Evolutionary conservation across 306 rosid species (phyloP), one percentile per base, ranked within the genome.

Genomic region (Quercus glauca): DNA sequence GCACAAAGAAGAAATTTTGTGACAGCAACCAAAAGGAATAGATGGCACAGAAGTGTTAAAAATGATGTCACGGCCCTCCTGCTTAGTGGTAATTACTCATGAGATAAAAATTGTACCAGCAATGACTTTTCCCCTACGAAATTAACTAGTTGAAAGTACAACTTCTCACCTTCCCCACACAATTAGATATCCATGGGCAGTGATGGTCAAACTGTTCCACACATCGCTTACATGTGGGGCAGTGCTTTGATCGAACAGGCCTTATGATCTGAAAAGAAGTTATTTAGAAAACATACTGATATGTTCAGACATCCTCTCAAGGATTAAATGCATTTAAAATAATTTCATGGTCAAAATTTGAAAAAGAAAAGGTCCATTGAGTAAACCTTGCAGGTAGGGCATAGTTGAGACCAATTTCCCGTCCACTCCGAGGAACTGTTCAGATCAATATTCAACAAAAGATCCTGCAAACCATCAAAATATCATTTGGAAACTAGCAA

Each of bases 151-250:
- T 76, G 63, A 74, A 25, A 70, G 37, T 73, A 77, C 45, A 71
- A 59, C 59, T 68, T 76, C 85, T 83, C 80, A 95, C 99, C 94
- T 90, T 95, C 76, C 99, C 99, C 81, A 92, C 99, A 79, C 99
- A 95, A 83, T 91, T 95, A 84, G 99, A 95, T 86, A 95, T 95
- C 99, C 99, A 95, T 5, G 99, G 99, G 85, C 99, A 95, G 64
- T 95, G 99, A 83, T 92, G 99, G 85, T 95, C 99, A 76, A 95
- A 95, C 89, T 95, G 99, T 73, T 92, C 98, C 75, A 95, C 96
- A 51, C 99, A 95, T 75, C 93, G 88, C 53, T 92, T 92, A 86
- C 99, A 95, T 15, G 92, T 86, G 79, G 99, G 88, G 78, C 99
- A 95, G 87, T 95, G 99, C 90, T 91, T 95, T 45, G 98, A 92